phyloP scores from a whole-genome alignment of 2,329 filamentous ascomycete genomes.

The Apiospora phragmitis region DNA sequence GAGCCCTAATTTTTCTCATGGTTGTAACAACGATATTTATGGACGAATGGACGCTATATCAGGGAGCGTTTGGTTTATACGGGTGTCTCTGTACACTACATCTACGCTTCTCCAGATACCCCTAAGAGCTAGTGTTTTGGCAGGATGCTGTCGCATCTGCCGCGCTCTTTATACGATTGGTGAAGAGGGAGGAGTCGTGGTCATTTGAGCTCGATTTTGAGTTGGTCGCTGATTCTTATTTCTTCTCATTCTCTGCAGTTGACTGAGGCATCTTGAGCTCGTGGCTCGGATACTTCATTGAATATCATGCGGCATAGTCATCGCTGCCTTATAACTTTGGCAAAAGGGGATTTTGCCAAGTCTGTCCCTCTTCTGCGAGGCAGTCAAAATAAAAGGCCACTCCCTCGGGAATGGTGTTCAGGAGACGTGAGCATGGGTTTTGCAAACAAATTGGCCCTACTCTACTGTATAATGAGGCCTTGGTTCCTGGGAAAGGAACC shows the following conservation, averaged over 20 bases:
- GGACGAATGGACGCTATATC: conserved; percentile 4
- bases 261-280: background rate
- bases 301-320: background rate
- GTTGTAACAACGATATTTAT: background rate
- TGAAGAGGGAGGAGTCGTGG: background rate
- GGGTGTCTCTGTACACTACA: conserved; percentile 8
- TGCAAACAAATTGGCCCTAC: background rate
- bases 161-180: conserved; percentile 5
- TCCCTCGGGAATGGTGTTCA: background rate
- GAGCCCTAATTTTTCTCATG: background rate
- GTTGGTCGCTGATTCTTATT: background rate
- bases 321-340: background rate
- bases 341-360: background rate
- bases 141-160: background rate
- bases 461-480: background rate
- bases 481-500: background rate
- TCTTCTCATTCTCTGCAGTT: background rate
- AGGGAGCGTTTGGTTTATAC: conserved; percentile 1
- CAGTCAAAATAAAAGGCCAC: background rate
- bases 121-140: conserved; percentile 7
- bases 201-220: background rate
- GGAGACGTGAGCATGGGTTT: background rate
- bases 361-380: background rate
- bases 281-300: background rate
- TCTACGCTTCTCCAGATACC: conserved; percentile 7